Percentiles rank a stretch among this genome's conserved stretches.
phyloP scores from a whole-genome alignment of 768 basidiomycete species.

The Crucibulum laeve region DNA sequence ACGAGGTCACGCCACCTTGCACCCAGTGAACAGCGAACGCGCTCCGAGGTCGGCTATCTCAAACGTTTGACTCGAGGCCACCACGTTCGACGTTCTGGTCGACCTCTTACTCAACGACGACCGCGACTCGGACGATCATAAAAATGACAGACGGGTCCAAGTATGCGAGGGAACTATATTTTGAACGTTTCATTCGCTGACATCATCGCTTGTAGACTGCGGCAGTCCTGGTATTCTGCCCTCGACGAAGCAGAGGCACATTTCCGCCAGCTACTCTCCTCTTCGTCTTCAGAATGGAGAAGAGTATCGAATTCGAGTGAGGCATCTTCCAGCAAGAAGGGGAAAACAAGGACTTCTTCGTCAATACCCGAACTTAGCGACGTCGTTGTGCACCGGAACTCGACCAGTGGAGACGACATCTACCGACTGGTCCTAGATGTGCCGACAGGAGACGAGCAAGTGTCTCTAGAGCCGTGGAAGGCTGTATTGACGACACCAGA shows the following conservation, averaged over 20 bases:
- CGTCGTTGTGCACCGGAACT: slow-evolving; percentile 74
- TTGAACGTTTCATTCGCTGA: no score
- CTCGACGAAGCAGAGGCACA: slow-evolving; percentile 70
- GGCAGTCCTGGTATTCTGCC: slow-evolving; percentile 78
- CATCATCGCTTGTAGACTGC: slow-evolving; percentile 46
- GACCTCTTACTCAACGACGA: no score
- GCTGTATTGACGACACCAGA: slow-evolving; percentile 83
- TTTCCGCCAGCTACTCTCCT: slow-evolving; percentile 75
- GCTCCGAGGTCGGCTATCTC: no score
- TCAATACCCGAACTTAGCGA: slow-evolving; percentile 61
- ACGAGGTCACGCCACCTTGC: no score
- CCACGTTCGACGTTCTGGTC: no score
- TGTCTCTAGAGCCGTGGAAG: slow-evolving; percentile 75
- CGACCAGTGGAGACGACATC: slow-evolving; percentile 70
- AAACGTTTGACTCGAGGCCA: no score
- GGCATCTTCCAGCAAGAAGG: slow-evolving; percentile 45
- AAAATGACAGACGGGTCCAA: no score
- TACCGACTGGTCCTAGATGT: slow-evolving; percentile 84
- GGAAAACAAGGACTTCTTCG: slow-evolving; percentile 50
- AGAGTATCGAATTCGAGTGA: slow-evolving; percentile 49
- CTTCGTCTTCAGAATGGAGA: slow-evolving; percentile 78
- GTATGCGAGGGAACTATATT: no score
- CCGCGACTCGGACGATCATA: no score
- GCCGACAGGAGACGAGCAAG: slow-evolving; percentile 53
- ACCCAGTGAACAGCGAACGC: no score